phyloP scores from a whole-genome alignment of 1,139 yeast species.

The Hyphopichia buzzinii region DNA sequence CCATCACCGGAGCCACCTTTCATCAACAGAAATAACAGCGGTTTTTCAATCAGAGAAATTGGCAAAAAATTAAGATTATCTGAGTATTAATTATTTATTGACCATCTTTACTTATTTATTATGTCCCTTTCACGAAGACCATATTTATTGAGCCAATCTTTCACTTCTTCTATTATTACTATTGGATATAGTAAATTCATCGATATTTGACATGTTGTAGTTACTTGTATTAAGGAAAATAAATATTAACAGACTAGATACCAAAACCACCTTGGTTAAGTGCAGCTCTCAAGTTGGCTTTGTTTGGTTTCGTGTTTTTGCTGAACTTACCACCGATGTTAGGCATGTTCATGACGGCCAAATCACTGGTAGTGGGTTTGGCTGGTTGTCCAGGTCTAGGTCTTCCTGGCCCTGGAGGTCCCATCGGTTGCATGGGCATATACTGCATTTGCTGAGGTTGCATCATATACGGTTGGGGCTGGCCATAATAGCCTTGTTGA shows the following conservation, averaged over 20 bases:
- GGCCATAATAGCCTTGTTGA: conserved; percentile 2
- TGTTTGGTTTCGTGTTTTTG: conserved; percentile 34
- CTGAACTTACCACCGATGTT: conserved; percentile 26
- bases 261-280: conserved; percentile 43
- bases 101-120: conserved; percentile 4
- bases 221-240: neutral
- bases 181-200: neutral
- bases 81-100: conserved; percentile 48
- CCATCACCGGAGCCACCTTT: conserved; percentile 67
- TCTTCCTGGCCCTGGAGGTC: conserved; percentile 6
- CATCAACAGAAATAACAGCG: conserved; percentile 40
- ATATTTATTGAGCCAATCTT: too few relatives aligned
- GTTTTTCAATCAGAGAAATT: conserved; percentile 58
- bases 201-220: neutral
- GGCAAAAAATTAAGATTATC: conserved; percentile 73
- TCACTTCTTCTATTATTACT: neutral
- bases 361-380: conserved; percentile 25
- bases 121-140: too few relatives aligned
- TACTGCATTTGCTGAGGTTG: conserved; percentile 1
- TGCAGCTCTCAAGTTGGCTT: conserved; percentile 43
- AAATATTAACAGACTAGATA: conserved; percentile 17
- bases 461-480: neutral
- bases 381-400: conserved; percentile 4
- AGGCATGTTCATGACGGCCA: conserved; percentile 40
- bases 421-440: conserved; percentile 3